Evolutionary conservation across 208 protist genomes (phyloP), one percentile per base, ranked within the genome.

Genomic region (Trypanosoma mega): DNA sequence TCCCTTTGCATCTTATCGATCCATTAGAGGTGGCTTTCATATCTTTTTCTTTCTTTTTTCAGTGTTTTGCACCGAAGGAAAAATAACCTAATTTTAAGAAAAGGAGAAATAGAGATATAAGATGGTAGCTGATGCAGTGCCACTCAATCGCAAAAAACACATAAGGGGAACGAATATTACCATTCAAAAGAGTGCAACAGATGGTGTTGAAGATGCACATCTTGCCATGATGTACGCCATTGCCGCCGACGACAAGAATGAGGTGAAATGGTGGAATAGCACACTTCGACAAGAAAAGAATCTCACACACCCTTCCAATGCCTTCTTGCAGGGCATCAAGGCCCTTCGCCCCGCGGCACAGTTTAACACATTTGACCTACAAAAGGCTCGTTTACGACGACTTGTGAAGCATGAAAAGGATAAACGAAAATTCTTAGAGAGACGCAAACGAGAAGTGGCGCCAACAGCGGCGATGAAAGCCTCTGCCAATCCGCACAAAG

Each of bases 111-210:
- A 39, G 21, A 39, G 26, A 30, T 23, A 33, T 41, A 43, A n/a
- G 30, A 63, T 57, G 48, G 47, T 16, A 20, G 6, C 20, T 34
- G 58, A 56, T 1, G 34, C 27, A 14, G 39, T 27, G 14, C 52
- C 58, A 9, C 62, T 29, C 20, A 46, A 63, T 39, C 64, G 77
- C 50, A 64, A 77, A 43, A 92, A 92, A 62, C 49, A 55, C 50
- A 65, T 92, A 18, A 90, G 82, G 51, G 82, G 79, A 44, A 92
- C 81, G 26, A 92, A 92, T 67, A 84, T 92, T 26, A 62, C 82
- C 34, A 75, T 90, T 20, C 66, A 77, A 44, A 90, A 89, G 45
- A 68, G 55, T 46, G 54, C 61, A 41, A 46, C 52, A 12, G 74
- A 84, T 54, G 82, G 72, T 26, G 45, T 76, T 26, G 48, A 69